Evolutionary conservation across 192 early-diverging fungal genomes (phyloP).

Genomic region (Chytriomyces sp.): DNA sequence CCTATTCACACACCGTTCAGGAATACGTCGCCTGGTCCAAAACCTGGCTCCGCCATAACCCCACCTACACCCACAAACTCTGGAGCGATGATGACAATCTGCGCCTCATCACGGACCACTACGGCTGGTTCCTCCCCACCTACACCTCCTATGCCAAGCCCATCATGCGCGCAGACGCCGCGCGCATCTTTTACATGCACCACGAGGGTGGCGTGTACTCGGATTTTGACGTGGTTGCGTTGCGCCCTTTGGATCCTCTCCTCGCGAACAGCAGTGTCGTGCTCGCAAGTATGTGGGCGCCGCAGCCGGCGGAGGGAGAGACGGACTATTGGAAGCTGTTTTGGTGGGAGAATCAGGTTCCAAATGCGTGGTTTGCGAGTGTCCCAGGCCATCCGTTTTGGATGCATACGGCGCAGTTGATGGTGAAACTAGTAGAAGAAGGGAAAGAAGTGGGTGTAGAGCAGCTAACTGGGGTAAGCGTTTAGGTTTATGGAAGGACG

Average conservation of each 20-base stretch:
- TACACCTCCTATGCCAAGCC: constrained; percentile 24
- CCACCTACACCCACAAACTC: constrained; percentile 15
- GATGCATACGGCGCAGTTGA: constrained; percentile 26
- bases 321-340: neutral
- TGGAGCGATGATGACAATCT: constrained; percentile 42
- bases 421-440: constrained; percentile 22
- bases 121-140: constrained; percentile 41
- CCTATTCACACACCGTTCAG: constrained; percentile 2
- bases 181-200: constrained; percentile 41
- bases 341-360: constrained; percentile 29
- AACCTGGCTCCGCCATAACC: neutral
- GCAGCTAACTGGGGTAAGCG: constrained; percentile 27
- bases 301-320: neutral
- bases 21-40: neutral
- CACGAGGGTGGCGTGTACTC: constrained; percentile 42
- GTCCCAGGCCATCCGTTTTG: constrained; percentile 47
- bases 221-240: constrained; percentile 36
- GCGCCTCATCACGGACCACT: constrained; percentile 27
- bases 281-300: constrained; percentile 4
- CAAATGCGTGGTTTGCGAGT: constrained; percentile 48
- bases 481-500: neutral
- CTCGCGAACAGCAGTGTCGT: constrained; percentile 3
- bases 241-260: constrained; percentile 4
- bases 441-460: constrained; percentile 16
- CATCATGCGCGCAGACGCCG: constrained; percentile 40